Percentiles rank a stretch among this genome's conserved stretches.
phyloP scores from a whole-genome alignment of 2,329 filamentous ascomycete genomes.

The Talaromyces albobiverticillius region DNA sequence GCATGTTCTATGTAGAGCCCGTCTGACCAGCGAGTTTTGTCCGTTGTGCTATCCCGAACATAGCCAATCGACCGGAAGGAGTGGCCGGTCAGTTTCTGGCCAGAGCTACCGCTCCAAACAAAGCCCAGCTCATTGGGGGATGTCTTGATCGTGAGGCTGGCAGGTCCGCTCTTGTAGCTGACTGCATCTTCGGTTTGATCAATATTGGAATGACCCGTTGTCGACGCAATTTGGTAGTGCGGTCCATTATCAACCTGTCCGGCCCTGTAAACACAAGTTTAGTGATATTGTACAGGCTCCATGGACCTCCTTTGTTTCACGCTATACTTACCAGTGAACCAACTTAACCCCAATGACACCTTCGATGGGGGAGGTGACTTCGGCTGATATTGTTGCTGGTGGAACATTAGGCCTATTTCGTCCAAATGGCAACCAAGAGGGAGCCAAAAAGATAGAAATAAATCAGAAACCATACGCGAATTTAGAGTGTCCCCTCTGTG shows the following conservation, averaged over 20 bases:
- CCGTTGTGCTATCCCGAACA: constrained; percentile 32
- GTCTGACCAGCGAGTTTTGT: constrained; percentile 30
- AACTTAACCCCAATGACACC: constrained; percentile 40
- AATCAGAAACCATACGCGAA: constrained; percentile 26
- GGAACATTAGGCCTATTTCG: neutral
- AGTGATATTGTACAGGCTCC: neutral
- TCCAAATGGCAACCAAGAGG: neutral
- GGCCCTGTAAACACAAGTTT: constrained; percentile 21
- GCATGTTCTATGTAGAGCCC: constrained; percentile 37
- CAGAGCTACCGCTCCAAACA: constrained; percentile 21
- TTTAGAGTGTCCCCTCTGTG: constrained; percentile 41
- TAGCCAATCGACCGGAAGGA: constrained; percentile 40
- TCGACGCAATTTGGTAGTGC: constrained; percentile 30
- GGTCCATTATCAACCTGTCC: constrained; percentile 35
- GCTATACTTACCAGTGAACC: constrained; percentile 30
- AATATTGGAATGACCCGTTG: constrained; percentile 28
- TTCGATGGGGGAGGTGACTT: constrained; percentile 34
- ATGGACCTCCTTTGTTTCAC: no score
- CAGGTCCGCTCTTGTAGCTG: constrained; percentile 30
- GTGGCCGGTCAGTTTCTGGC: constrained; percentile 34
- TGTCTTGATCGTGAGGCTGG: constrained; percentile 32
- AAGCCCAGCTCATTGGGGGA: constrained; percentile 34
- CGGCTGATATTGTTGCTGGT: constrained; percentile 32
- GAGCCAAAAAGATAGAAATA: neutral
- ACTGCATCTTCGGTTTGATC: constrained; percentile 25